Percentiles rank a stretch among this genome's conserved stretches.
These are phyloP conservation scores for Volvariella volvacea DNA, from an alignment of 1,284 basidiomycete species.

Conservation along the genomic window DNA sequence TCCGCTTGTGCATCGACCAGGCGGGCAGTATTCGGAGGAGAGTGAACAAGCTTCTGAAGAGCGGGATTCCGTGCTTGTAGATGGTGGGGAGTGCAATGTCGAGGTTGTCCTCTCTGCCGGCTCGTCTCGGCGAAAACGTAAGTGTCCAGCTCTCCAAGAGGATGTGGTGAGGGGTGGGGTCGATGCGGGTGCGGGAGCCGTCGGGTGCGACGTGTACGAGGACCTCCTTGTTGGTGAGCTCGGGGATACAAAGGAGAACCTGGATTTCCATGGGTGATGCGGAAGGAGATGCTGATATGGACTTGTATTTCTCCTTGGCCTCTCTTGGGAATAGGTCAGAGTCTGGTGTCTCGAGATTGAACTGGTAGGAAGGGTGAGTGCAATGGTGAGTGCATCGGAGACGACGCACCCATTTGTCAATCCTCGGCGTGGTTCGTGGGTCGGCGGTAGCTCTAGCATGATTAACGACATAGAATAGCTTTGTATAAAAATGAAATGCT, in stretches of 20 bases:
- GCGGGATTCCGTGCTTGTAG: slow-evolving; percentile 76
- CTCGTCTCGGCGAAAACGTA: slow-evolving; percentile 33
- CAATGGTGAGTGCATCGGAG: slow-evolving; percentile 1
- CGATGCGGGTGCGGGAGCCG: slow-evolving; percentile 53
- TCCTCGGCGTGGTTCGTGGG: slow-evolving; percentile 35
- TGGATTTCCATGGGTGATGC: slow-evolving; percentile 55
- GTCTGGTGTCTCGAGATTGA: slow-evolving; percentile 71
- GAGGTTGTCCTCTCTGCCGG: slow-evolving; percentile 24
- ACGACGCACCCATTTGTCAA: slow-evolving; percentile 71
- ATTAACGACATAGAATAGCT: slow-evolving; percentile 66
- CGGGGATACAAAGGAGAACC: slow-evolving; percentile 63
- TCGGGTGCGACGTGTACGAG: slow-evolving; percentile 58
- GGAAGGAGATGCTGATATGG: slow-evolving; percentile 41
- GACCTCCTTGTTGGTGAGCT: slow-evolving; percentile 59
- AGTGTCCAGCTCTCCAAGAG: slow-evolving; percentile 72
- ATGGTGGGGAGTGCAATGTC: slow-evolving; percentile 67
- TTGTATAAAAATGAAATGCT: slow-evolving; percentile 71
- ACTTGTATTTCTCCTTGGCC: slow-evolving; percentile 50
- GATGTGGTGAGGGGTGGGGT: slow-evolving; percentile 59
- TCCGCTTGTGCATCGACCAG: slow-evolving; percentile 62
- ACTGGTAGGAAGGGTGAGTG: slow-evolving; percentile 27
- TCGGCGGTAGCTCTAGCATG: slow-evolving; percentile 58
- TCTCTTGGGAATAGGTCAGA: slow-evolving; percentile 59
- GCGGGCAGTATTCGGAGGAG: slow-evolving; percentile 64
- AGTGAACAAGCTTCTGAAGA: slow-evolving; percentile 70